Percentiles rank a stretch among this genome's conserved stretches.
Conservation (phyloP, 1,139 yeast species). For the Suhomyces terraborum region DNA sequence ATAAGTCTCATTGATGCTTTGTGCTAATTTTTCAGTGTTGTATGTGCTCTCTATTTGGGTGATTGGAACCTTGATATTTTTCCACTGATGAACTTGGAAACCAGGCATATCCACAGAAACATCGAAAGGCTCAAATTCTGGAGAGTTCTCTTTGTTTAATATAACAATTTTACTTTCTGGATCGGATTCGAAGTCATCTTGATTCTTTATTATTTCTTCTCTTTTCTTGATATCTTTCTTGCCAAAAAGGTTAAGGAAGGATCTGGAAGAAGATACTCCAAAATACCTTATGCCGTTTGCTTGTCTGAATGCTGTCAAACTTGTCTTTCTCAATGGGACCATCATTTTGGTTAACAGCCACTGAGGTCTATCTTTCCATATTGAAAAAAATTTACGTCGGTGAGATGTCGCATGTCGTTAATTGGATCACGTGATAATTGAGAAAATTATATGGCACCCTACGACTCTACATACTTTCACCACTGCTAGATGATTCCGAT, state of each 20-base stretch:
- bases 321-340: conserved; percentile 8
- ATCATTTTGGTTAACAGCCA: conserved; percentile 1
- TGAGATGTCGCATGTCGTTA: conserved; percentile 9
- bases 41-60: conserved; percentile 36
- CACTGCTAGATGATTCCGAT: too few species aligned
- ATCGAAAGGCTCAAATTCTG: conserved; percentile 29
- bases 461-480: too few species aligned
- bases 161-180: conserved; percentile 38
- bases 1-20: conserved; percentile 32
- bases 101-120: conserved; percentile 37
- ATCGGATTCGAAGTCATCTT: conserved; percentile 41
- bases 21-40: conserved; percentile 26
- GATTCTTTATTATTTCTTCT: conserved; percentile 43
- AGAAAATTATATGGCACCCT: too few species aligned
- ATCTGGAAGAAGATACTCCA: conserved; percentile 16
- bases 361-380: neutral
- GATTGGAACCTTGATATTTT: conserved; percentile 25
- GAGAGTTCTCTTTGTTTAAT: conserved; percentile 41
- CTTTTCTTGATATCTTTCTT: conserved; percentile 25
- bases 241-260: conserved; percentile 26
- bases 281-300: conserved; percentile 17
- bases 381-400: conserved; percentile 9
- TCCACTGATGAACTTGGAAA: conserved; percentile 42
- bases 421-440: conserved; percentile 4
- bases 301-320: conserved; percentile 1